Evolutionary conservation across 805 yeast species (phyloP).

Genomic region (Wickerhamomyces bovis): DNA sequence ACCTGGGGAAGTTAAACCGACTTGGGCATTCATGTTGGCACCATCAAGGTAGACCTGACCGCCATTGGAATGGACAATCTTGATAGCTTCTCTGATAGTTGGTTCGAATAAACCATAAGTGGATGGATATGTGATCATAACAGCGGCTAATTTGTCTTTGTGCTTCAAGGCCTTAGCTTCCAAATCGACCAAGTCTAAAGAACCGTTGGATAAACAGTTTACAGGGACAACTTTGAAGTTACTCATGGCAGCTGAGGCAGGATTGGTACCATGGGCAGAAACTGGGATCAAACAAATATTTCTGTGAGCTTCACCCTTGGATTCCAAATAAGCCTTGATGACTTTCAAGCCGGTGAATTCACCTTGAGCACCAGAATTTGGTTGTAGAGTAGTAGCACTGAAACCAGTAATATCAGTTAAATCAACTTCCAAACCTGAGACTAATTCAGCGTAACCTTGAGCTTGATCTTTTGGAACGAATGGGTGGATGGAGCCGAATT

Average conservation of each 20-base stretch:
- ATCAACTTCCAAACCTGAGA: conserved; percentile 74
- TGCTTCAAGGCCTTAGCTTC: conserved; percentile 65
- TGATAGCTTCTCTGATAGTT: conserved; percentile 76
- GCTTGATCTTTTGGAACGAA: conserved; percentile 89
- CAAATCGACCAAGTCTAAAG: conserved; percentile 76
- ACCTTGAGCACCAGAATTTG: conserved; percentile 98
- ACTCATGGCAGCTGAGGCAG: conserved; percentile 97
- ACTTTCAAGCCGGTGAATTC: conserved; percentile 92
- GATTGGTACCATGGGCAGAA: conserved; percentile 97
- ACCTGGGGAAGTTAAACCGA: conserved; percentile 95
- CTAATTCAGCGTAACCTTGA: conserved; percentile 73
- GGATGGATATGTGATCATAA: conserved; percentile 96
- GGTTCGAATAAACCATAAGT: conserved; percentile 97
- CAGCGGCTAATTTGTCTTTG: conserved; percentile 69
- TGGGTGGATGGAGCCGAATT: conserved; percentile 84
- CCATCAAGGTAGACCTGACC: conserved; percentile 98
- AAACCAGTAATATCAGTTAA: conserved; percentile 91
- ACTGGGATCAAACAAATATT: conserved; percentile 92
- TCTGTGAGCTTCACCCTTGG: conserved; percentile 66
- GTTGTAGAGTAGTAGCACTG: conserved; percentile 85
- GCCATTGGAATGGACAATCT: conserved; percentile 77
- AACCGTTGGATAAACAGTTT: conserved; percentile 80
- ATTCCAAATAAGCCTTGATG: conserved; percentile 68
- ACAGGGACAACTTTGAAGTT: conserved; percentile 92
- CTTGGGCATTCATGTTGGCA: conserved; percentile 99